Percentiles rank a stretch among this genome's conserved stretches.
Conservation (phyloP, 2,329 filamentous ascomycete species). For the Pyrenophora tritici-repentis region DNA sequence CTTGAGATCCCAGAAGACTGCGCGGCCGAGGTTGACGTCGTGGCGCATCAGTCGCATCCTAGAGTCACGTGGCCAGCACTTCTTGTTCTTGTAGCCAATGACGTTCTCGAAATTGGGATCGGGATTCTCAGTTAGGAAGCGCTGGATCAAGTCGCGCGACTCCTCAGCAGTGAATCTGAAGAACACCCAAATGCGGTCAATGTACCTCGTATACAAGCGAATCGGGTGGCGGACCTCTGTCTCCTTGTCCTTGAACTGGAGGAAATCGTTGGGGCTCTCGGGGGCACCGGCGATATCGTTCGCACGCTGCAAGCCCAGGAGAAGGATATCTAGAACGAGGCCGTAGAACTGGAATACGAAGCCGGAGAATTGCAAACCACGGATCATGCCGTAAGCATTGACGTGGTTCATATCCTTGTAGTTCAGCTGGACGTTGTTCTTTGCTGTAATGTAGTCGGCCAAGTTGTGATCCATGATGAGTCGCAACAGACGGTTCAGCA, state of each 20-base stretch:
- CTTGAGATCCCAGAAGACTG: slow-evolving; percentile 99
- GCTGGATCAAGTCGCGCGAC: slow-evolving; percentile 92
- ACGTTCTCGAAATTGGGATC: slow-evolving; percentile 99
- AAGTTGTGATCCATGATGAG: slow-evolving; percentile 99
- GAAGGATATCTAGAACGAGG: slow-evolving; percentile 86
- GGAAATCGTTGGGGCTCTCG: slow-evolving; percentile 92
- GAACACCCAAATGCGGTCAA: slow-evolving; percentile 99
- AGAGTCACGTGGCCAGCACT: slow-evolving; percentile 97
- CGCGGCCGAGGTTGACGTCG: slow-evolving; percentile 95
- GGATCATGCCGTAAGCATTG: slow-evolving; percentile 98
- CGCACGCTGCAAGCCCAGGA: slow-evolving; percentile 92
- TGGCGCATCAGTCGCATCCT: slow-evolving; percentile 98
- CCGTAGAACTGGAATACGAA: slow-evolving; percentile 99
- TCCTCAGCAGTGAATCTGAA: slow-evolving; percentile 92
- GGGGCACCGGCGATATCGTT: slow-evolving; percentile 96
- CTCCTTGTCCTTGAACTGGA: slow-evolving; percentile 92
- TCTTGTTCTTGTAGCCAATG: slow-evolving; percentile 98
- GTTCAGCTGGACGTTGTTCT: slow-evolving; percentile 98
- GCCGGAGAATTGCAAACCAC: slow-evolving; percentile 94
- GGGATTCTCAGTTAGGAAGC: slow-evolving; percentile 96
- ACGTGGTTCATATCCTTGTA: slow-evolving; percentile 99
- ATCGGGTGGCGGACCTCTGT: slow-evolving; percentile 95
- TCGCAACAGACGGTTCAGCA: slow-evolving; percentile 88
- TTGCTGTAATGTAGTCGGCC: slow-evolving; percentile 97
- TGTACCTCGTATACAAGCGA: slow-evolving; percentile 94